Evolutionary conservation across 2,329 filamentous ascomycete genomes (phyloP), one percentile per base, ranked within the genome.

Genomic region (Trichoderma lentiforme): DNA sequence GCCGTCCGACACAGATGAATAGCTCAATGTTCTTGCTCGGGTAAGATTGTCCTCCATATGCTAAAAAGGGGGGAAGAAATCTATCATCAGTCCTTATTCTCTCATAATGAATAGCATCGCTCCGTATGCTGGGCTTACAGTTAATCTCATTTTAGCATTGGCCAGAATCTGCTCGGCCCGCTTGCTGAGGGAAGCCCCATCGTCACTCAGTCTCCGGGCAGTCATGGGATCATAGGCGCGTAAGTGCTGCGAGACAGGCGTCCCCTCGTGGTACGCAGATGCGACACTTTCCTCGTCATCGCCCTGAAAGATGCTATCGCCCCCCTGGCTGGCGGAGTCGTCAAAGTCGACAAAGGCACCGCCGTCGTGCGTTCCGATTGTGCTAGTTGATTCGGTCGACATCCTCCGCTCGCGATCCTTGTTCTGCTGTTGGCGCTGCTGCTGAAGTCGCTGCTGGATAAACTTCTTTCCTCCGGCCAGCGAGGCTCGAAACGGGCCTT

Each of bases 41-140:
- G 88, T 91, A 24, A 98, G 85, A 76, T 98, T 98, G 47, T 92
- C 94, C 82, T 98, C 95, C 94, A 98, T 97, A 36, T 93, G 92
- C 94, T 97, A 64, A 70, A 70, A 70, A 47, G 18, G 4, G 24
- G 30, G 28, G 4, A 21, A 21, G 56, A 34, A 66, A 26, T 34
- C 28, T 24, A 12, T 34, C 26, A 18, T 73, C 62, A 73, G 70
- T 71, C 11, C 21, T 6, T 12, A 6, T 3, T 57, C 39, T 30
- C 14, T 51, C 32, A 39, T 34, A 28, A 12, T 14, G 6, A n/a
- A 57, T 30, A 36, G n/a, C 47, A 51, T 71, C 12, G 8, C 62
- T 24, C n/a, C 5, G 43, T 18, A 64, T 58, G 43, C 47, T 8
- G 34, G 56, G 56, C 93, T 80, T 86, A 97, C 94, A 79, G 93